These are phyloP conservation scores for Metschnikowia orientalis DNA, from an alignment of 805 yeast species.

Conservation along the genomic window DNA sequence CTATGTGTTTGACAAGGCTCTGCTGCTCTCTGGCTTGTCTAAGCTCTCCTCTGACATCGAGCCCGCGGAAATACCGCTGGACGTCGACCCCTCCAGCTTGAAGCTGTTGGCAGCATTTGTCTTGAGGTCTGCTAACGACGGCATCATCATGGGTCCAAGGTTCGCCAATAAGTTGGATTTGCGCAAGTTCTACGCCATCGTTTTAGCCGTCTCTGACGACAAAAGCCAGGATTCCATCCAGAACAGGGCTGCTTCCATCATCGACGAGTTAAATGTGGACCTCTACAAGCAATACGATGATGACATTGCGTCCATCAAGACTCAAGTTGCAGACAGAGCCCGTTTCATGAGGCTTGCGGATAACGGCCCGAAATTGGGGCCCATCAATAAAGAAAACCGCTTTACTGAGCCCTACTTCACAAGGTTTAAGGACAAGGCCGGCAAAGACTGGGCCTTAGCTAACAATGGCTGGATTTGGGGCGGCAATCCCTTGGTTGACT, in stretches of 20 bases:
- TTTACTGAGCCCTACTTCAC: conserved; percentile 88
- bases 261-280: conserved; percentile 76
- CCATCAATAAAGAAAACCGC: conserved; percentile 48
- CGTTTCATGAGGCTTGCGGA: conserved; percentile 71
- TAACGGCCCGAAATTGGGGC: conserved; percentile 79
- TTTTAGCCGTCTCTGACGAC: conserved; percentile 27
- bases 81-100: conserved; percentile 35
- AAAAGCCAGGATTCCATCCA: conserved; percentile 18
- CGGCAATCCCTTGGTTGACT: conserved; percentile 88
- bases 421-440: conserved; percentile 50
- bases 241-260: conserved; percentile 43
- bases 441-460: conserved; percentile 68
- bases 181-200: conserved; percentile 47
- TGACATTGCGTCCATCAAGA: conserved; percentile 61
- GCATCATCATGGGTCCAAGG: conserved; percentile 25
- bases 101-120: conserved; percentile 48
- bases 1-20: conserved; percentile 62
- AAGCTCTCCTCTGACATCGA: conserved; percentile 28
- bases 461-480: conserved; percentile 99
- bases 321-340: conserved; percentile 71
- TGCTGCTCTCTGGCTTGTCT: conserved; percentile 37
- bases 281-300: conserved; percentile 71
- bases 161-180: conserved; percentile 52
- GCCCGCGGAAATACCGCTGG: conserved; percentile 42
- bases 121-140: conserved; percentile 38